Evolutionary conservation across 1,284 basidiomycete genomes (phyloP).

Genomic region (Cryptococcus wingfieldii): DNA sequence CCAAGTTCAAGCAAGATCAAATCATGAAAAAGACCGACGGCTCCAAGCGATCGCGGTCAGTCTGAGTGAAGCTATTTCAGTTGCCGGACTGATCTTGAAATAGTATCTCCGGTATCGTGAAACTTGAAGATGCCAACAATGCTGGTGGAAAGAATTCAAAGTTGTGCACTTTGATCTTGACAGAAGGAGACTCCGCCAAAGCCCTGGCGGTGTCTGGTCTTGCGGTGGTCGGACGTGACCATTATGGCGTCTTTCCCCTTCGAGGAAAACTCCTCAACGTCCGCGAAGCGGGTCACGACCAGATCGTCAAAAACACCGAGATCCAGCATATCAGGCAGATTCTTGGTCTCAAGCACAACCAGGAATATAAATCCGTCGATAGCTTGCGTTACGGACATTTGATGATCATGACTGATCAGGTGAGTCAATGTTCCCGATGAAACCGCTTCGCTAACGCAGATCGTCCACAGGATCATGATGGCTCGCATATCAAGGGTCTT

Average conservation of each 20-base stretch:
- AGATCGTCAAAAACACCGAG: constrained; percentile 97
- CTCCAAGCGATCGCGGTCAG: constrained; percentile 78
- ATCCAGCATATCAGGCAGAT: constrained; percentile 98
- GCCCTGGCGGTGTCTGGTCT: constrained; percentile 92
- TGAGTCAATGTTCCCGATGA: constrained; percentile 35
- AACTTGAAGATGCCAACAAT: constrained; percentile 96
- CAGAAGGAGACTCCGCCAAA: constrained; percentile 99
- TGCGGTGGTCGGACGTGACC: constrained; percentile 90
- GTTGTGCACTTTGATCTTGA: constrained; percentile 92
- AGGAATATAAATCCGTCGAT: constrained; percentile 69
- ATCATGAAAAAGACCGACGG: constrained; percentile 96
- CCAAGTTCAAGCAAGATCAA: constrained; percentile 94
- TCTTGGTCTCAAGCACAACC: constrained; percentile 90
- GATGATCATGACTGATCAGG: constrained; percentile 99
- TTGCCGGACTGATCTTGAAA: background rate
- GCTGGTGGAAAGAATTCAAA: constrained; percentile 79
- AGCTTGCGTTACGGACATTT: constrained; percentile 87
- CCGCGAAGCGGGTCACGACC: constrained; percentile 90
- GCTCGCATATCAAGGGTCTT: constrained; percentile 98
- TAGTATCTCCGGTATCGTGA: constrained; percentile 84
- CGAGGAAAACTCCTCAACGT: constrained; percentile 97
- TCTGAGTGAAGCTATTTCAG: background rate
- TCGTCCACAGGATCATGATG: constrained; percentile 86
- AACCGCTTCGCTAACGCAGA: background rate
- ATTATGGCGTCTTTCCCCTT: constrained; percentile 96